Base-by-base conservation (phyloP, 768 basidiomycete genomes). In the Tylopilus balloui region DNA sequence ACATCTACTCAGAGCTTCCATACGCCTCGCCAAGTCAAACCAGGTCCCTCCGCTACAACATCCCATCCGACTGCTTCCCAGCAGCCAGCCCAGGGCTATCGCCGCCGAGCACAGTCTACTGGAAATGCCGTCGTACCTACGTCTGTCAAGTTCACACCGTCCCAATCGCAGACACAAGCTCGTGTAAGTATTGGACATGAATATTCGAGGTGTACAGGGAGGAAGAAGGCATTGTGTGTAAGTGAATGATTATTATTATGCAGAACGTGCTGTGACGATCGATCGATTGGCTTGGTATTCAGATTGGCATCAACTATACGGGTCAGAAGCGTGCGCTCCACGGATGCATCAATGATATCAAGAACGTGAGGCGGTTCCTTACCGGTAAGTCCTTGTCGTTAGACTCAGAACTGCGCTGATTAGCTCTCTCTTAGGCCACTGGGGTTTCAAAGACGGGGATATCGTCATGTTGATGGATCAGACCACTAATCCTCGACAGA, bases 301-400 rank as follows among this genome's bases (percentile, higher is more conserved):
- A 84, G 83, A 88, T 92, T 62, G 89, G 88, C 1, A 86, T 92
- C 55, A 87, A 87, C 61, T 92, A 92, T 61, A 59, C 57, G 11
- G 87, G 88, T 0, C 80, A 86, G 41, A 60, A 62, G 3, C 76
- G 80, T 47, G 80, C 78, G 52, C 76, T 92, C 13, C 71, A 71
- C 0, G 91, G 91, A 6, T 92, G 91, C 57, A 76, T 91, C 59
- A 92, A 92, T 53, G 92, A 94, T 61, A 84, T 84, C 4, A 73
- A 72, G 49, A 83, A 84, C 56, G 77, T 92, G 39, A 75, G 78
- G 40, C 73, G 73, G 27, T 92, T 91, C 70, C 70, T 89, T 25
- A 79, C 78, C 35, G 66, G 83, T 84, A 56, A 47, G 76, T n/a
- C 12, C 12, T 40, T 19, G 10, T 32, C 5, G 24, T 49, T 8